Percentiles rank a stretch among this genome's conserved stretches.
Conservation (phyloP, 495 filamentous ascomycete genomes). For the Penicillium waksmanii region DNA sequence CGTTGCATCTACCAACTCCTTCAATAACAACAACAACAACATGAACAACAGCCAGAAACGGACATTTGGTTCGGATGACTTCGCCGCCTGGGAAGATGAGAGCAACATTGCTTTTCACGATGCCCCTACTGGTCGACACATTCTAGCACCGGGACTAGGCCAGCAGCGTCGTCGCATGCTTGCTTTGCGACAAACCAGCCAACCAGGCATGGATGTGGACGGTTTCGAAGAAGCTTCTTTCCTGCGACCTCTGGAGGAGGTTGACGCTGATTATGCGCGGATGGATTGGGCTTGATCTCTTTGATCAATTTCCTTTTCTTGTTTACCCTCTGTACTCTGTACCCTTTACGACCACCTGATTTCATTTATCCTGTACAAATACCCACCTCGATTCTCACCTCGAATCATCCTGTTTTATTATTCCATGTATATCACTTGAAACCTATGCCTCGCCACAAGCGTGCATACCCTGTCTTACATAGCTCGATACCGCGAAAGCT, state of each 20-base stretch:
- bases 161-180: constrained; percentile 39
- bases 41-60: constrained; percentile 28
- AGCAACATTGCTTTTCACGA: constrained; percentile 3
- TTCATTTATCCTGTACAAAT: constrained; percentile 17
- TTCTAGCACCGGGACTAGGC: constrained; percentile 39
- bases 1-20: constrained; percentile 22
- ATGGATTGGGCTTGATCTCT: constrained; percentile 32
- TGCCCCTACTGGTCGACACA: constrained; percentile 26
- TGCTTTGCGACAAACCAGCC: constrained; percentile 14
- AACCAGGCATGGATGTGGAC: constrained; percentile 37
- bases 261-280: constrained; percentile 40
- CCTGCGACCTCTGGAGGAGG: constrained; percentile 46
- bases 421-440: constrained; percentile 3
- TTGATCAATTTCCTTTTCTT: constrained; percentile 5
- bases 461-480: too few species aligned
- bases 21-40: background rate
- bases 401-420: background rate
- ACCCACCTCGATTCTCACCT: constrained; percentile 14
- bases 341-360: background rate
- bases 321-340: background rate
- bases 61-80: constrained; percentile 42
- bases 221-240: constrained; percentile 52
- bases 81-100: constrained; percentile 39
- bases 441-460: background rate
- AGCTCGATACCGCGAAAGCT: too few species aligned